Evolutionary conservation across 2,329 filamentous ascomycete genomes (phyloP), one percentile per base, ranked within the genome.

Genomic region (Penicillium corylophilum): DNA sequence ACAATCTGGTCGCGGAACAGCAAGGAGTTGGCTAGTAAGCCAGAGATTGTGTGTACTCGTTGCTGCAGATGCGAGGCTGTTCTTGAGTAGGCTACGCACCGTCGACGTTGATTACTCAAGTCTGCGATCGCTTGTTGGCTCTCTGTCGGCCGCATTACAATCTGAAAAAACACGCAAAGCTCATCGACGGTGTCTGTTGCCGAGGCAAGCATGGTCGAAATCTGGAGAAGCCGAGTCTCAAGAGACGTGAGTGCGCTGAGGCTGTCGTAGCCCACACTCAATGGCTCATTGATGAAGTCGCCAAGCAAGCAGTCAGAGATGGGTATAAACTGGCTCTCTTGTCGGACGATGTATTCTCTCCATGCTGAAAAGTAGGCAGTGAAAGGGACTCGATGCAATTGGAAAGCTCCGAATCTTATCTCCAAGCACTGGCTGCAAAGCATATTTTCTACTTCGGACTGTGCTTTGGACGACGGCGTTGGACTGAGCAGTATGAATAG

Each of bases 321-420:
- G 5, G 56, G 53, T 15, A 68, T 48, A 13, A 66, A 59, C 6
- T 53, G 49, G 3, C 54, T 50, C 44, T 70, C 66, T 8, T 63
- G 48, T 29, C 53, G 50, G 1, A 55, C 57, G 15, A 71, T 60
- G 26, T 66, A 69, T 8, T 60, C 59, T 22, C 69, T 60, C 67
- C 68, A 71, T 16, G 59, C 56, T 8, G 56, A 56, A 13, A 66
- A 56, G 43, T 66, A 71, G 1, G 62, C 63, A 1, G 63, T 57
- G 6, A 71, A 62, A 1, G 68, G 42, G 1, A 67, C 49, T n/a
- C 57, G 55, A 40, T 69, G 67, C 1, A 68, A 33, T 31, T 64
- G 58, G 3, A 66, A 57, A 2, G 57, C 61, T 35, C 64, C 51
- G 2, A 16, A 41, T 38, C 33, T 33, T n/a, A 53, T 44, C 40